Conservation (phyloP, 129 eudicot species). For the Cynara cardunculus region DNA sequence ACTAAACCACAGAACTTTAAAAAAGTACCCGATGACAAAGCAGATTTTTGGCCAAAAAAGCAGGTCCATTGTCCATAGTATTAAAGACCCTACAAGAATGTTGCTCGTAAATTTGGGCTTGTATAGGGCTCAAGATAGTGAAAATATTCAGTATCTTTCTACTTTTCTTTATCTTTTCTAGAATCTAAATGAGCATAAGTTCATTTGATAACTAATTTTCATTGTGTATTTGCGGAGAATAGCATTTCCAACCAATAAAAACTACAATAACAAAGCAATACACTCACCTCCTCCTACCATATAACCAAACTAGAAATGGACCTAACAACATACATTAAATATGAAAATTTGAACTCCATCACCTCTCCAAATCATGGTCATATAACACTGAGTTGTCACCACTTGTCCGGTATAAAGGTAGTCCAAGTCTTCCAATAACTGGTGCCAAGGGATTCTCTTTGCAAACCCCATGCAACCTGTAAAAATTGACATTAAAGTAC, state of each 20-base stretch:
- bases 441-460: constrained; percentile 98
- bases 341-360: background rate
- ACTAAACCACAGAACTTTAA: background rate
- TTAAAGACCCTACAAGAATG: background rate
- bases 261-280: background rate
- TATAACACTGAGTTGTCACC: constrained; percentile 97
- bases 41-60: background rate
- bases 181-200: background rate
- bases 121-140: background rate
- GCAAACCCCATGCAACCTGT: constrained; percentile 98
- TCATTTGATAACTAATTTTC: background rate
- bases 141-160: background rate
- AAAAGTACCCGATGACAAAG: background rate
- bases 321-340: background rate
- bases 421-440: constrained; percentile 80
- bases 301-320: constrained; percentile 8
- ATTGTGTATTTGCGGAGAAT: background rate
- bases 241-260: background rate
- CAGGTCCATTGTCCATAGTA: background rate
- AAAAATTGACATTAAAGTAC: constrained; percentile 1
- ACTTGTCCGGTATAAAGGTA: constrained; percentile 93
- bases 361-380: constrained; percentile 99
- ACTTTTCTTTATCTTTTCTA: background rate
- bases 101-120: background rate
- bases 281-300: background rate